Evolutionary conservation across 805 yeast genomes (phyloP), one percentile per base, ranked within the genome.

Genomic region (Candida patagonica): DNA sequence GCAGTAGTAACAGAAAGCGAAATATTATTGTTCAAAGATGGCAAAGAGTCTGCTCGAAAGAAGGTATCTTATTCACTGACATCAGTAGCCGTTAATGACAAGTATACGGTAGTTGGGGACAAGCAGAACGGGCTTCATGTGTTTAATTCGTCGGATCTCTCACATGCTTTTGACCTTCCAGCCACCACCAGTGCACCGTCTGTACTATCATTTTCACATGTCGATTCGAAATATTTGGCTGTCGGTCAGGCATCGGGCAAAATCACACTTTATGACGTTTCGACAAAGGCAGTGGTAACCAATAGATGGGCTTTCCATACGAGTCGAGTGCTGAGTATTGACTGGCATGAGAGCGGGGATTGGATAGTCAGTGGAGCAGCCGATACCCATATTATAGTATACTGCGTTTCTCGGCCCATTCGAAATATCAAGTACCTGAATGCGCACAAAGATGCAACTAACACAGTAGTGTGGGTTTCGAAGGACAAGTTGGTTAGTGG

Each of bases 281-380:
- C 57, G 2, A 77, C 76, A 29, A 72, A 66, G 37, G 49, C 70
- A 2, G 63, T 84, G 6, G 52, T 59, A 15, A 86, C 97, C 2
- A 76, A 94, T 0, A 74, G 96, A 56, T 92, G 99, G 99, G 80
- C 94, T 0, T 89, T 85, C 76, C 96, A 92, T 58, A 83, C 88
- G 2, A 80, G 95, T 42, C 77, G 73, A 41, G 80, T 92, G 46
- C 76, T 75, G 43, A 72, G 78, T 23, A 82, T 92, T 35, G 60
- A 76, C 19, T 92, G 97, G 98, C 73, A 78, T 33, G 65, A 65
- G 7, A 87, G 81, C 50, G 79, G 83, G 42, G 76, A 79, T 49
- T 77, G 72, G 49, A 70, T 83, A 32, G 83, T 78, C 16, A 77
- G 89, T 43, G 92, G 81, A 0, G 84, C 96, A 0, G 65, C 86